Conservation (phyloP, 345 rosid genomes). For the Nephelium lappaceum region DNA sequence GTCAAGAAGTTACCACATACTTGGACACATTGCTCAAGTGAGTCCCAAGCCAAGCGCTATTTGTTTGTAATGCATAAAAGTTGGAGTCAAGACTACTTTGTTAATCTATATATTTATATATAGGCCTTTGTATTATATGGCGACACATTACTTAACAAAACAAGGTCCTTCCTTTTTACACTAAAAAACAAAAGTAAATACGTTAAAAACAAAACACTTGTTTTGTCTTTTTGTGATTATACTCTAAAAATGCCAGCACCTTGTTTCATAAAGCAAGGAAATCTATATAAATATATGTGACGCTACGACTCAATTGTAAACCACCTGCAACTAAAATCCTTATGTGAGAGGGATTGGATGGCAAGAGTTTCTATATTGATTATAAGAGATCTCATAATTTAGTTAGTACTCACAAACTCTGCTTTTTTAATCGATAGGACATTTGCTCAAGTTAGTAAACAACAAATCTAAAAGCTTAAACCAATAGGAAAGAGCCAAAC, state of each 20-base stretch:
- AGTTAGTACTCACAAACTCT: neutral
- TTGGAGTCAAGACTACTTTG: conserved; percentile 1
- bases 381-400: neutral
- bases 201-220: too few species aligned
- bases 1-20: neutral
- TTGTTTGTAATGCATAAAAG: neutral
- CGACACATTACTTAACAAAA: too few species aligned
- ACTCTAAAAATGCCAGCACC: too few species aligned
- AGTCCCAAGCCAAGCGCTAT: neutral
- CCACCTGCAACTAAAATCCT: neutral
- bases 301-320: neutral
- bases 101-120: too few species aligned
- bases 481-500: too few species aligned
- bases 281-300: too few species aligned
- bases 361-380: too few species aligned
- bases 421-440: neutral
- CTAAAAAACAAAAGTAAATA: too few species aligned
- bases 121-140: neutral
- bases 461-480: too few species aligned
- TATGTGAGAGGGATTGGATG: neutral
- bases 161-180: too few species aligned
- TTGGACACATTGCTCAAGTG: neutral
- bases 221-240: too few species aligned
- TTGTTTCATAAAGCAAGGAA: neutral
- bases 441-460: neutral